These are phyloP conservation scores for Blumeria hordei DNA, from an alignment of 2,329 filamentous ascomycete species.

Conservation along the genomic window DNA sequence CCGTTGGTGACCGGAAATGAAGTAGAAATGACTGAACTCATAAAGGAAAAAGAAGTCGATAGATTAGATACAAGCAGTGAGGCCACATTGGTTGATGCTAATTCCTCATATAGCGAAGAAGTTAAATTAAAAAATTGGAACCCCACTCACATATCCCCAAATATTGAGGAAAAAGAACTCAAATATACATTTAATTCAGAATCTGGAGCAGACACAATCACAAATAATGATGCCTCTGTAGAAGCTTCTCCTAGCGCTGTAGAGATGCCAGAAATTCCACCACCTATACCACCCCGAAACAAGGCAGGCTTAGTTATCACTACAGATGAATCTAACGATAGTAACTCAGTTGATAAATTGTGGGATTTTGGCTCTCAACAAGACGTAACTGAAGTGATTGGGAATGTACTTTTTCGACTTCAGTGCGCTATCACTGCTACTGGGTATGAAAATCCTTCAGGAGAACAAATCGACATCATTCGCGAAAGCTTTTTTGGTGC, in stretches of 20 bases:
- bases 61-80: constrained; percentile 16
- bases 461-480: constrained; percentile 60
- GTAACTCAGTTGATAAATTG: constrained; percentile 13
- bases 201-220: constrained; percentile 8
- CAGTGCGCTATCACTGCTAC: constrained; percentile 62
- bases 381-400: constrained; percentile 89
- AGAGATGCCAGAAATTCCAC: constrained; percentile 12
- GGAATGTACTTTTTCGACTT: constrained; percentile 74
- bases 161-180: neutral
- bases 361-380: constrained; percentile 35
- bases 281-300: constrained; percentile 15
- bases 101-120: constrained; percentile 6
- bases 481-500: constrained; percentile 45
- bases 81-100: constrained; percentile 17
- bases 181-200: neutral
- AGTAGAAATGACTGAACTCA: constrained; percentile 14
- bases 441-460: constrained; percentile 34
- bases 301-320: constrained; percentile 14
- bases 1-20: constrained; percentile 4
- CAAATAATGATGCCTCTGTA: constrained; percentile 15
- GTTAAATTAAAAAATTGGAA: constrained; percentile 17
- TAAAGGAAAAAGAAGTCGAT: constrained; percentile 8
- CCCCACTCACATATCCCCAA: neutral
- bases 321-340: constrained; percentile 10
- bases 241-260: constrained; percentile 1